phyloP scores from a whole-genome alignment of 768 basidiomycete genomes.

The Serendipita sp. region DNA sequence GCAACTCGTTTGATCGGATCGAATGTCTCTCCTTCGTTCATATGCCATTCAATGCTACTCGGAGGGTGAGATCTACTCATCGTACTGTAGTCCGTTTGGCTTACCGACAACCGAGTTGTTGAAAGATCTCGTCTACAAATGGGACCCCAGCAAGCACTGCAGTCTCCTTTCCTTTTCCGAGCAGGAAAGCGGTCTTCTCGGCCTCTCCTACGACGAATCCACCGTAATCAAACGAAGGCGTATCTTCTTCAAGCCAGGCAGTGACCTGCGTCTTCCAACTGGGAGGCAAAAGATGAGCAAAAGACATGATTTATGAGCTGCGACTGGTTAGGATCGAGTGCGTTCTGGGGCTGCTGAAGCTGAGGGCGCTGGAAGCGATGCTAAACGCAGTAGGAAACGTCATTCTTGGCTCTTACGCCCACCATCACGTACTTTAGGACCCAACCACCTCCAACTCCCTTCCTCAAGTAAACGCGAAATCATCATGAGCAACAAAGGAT shows the following conservation, averaged over 20 bases:
- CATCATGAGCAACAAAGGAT: neutral
- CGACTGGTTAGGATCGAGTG: neutral
- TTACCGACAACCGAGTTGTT: constrained; percentile 77
- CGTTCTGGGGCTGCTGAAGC: neutral
- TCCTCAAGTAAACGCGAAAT: neutral
- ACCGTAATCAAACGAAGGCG: constrained; percentile 90
- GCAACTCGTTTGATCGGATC: constrained; percentile 74
- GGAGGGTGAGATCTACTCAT: neutral
- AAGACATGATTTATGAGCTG: constrained; percentile 9
- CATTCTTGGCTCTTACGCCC: constrained; percentile 5
- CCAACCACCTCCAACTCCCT: neutral
- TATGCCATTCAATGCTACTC: constrained; percentile 81
- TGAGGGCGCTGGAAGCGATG: neutral
- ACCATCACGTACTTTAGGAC: too few relatives aligned
- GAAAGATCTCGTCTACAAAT: constrained; percentile 88
- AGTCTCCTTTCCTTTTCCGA: constrained; percentile 71
- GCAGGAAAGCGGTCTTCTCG: constrained; percentile 66
- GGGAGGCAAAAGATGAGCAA: constrained; percentile 67
- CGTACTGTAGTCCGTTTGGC: constrained; percentile 21
- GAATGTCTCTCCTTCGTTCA: constrained; percentile 70
- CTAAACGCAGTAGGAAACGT: neutral
- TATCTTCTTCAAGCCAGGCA: constrained; percentile 82
- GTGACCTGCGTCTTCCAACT: constrained; percentile 77
- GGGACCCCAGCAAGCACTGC: constrained; percentile 86
- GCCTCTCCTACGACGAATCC: constrained; percentile 93